Conservation (phyloP, 2,329 filamentous ascomycete genomes). For the Lachnellula suecica region DNA sequence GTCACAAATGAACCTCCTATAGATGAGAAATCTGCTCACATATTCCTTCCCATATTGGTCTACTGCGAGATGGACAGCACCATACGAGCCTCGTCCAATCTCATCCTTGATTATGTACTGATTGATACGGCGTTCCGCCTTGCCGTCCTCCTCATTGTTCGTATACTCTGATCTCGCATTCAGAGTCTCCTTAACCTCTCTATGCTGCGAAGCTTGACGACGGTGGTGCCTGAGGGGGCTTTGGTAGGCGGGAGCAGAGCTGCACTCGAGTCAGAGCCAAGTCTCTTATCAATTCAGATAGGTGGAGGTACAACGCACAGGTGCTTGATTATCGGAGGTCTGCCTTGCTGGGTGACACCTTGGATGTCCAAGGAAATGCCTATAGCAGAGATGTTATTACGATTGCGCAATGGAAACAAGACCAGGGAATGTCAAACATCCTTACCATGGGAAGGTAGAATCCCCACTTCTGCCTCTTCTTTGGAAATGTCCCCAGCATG, state of each 20-base stretch:
- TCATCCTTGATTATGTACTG: conserved; percentile 93
- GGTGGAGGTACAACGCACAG: conserved; percentile 22
- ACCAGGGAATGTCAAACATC: conserved; percentile 17
- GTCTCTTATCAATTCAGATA: not conserved
- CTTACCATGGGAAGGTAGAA: conserved; percentile 47
- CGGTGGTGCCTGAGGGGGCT: conserved; percentile 66
- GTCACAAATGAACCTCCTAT: not conserved
- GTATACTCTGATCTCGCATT: conserved; percentile 86
- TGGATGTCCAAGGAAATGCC: conserved; percentile 42
- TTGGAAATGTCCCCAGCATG: conserved; percentile 24
- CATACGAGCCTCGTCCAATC: conserved; percentile 95
- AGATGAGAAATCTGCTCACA: conserved; percentile 52
- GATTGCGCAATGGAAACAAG: not conserved
- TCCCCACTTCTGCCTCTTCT: conserved; percentile 34
- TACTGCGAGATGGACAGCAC: conserved; percentile 83
- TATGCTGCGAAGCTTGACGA: conserved; percentile 57
- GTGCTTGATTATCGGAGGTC: conserved; percentile 37
- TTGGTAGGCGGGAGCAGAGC: conserved; percentile 47
- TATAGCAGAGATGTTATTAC: conserved; percentile 5
- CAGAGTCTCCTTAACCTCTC: conserved; percentile 80
- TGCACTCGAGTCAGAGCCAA: conserved; percentile 31
- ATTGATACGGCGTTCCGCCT: conserved; percentile 83
- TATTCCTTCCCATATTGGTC: conserved; percentile 94
- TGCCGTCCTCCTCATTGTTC: conserved; percentile 80
- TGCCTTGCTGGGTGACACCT: conserved; percentile 33